A percentile compares a stretch with the other conserved stretches of the same genome.
Evolutionary conservation across 2,329 filamentous ascomycete genomes (phyloP).

Genomic region (Penicillium sp.): DNA sequence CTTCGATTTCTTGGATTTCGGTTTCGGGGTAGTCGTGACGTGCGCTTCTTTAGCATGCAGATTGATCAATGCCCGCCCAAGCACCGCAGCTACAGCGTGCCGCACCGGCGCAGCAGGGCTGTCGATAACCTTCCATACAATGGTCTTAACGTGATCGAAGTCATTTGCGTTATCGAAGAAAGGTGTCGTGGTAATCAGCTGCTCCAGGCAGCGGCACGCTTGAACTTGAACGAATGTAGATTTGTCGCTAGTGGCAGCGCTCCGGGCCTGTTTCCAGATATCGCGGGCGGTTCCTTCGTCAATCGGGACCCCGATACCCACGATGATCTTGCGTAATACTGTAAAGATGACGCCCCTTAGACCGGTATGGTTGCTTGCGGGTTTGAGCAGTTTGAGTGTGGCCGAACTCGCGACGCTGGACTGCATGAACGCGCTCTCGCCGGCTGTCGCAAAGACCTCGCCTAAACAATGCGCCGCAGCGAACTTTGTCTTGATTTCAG

Average conservation of each 20-base stretch:
- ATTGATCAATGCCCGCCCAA: constrained; percentile 79
- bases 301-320: constrained; percentile 69
- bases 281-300: constrained; percentile 85
- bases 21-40: constrained; percentile 53
- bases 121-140: constrained; percentile 83
- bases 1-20: constrained; percentile 65
- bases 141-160: constrained; percentile 80
- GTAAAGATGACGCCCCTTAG: constrained; percentile 73
- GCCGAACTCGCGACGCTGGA: constrained; percentile 70
- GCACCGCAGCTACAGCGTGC: constrained; percentile 78
- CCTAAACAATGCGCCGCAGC: constrained; percentile 83
- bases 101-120: constrained; percentile 70
- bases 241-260: constrained; percentile 73
- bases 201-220: constrained; percentile 74
- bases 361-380: constrained; percentile 73
- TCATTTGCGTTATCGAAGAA: constrained; percentile 87
- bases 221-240: constrained; percentile 73
- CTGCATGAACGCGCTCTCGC: constrained; percentile 84
- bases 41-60: constrained; percentile 64
- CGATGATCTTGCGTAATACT: constrained; percentile 69
- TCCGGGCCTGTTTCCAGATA: constrained; percentile 87
- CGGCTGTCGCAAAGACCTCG: constrained; percentile 84
- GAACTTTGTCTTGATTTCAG: constrained; percentile 75
- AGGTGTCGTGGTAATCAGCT: constrained; percentile 65
- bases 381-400: constrained; percentile 74